Percentiles rank a stretch among this genome's conserved stretches.
Evolutionary conservation across 2,329 filamentous ascomycete genomes (phyloP).

Genomic region (Fusarium sp.): DNA sequence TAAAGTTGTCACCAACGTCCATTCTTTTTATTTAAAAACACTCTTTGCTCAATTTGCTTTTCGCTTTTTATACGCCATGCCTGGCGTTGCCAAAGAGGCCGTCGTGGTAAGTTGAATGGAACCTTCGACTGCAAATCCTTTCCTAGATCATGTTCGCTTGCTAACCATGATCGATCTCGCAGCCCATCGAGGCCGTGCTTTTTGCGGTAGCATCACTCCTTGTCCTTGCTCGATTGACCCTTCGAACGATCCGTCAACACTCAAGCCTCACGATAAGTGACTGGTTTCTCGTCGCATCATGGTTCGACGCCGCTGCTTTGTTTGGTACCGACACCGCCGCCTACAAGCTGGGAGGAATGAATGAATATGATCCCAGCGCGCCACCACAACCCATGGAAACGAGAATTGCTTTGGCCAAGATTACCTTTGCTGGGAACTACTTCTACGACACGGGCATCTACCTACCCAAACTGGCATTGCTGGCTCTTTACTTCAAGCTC

Average conservation of each 20-base stretch:
- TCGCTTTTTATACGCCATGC: not conserved
- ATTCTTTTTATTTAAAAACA: not conserved
- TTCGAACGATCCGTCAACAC: slow-evolving; percentile 44
- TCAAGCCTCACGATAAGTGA: slow-evolving; percentile 47
- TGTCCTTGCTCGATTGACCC: slow-evolving; percentile 38
- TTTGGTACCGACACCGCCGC: slow-evolving; percentile 44
- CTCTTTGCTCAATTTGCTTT: not conserved
- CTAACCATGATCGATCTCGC: slow-evolving; percentile 15
- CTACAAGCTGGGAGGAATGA: slow-evolving; percentile 47
- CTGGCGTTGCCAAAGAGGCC: slow-evolving; percentile 36
- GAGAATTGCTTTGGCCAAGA: slow-evolving; percentile 43
- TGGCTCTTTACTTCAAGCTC: slow-evolving; percentile 47
- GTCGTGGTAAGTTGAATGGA: slow-evolving; percentile 26
- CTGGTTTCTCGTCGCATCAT: slow-evolving; percentile 46
- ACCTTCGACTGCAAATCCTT: not conserved
- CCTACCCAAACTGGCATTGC: slow-evolving; percentile 46
- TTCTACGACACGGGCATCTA: slow-evolving; percentile 50
- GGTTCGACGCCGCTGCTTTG: slow-evolving; percentile 44
- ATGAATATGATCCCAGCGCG: slow-evolving; percentile 39
- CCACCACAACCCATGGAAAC: slow-evolving; percentile 21
- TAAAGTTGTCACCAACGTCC: not conserved
- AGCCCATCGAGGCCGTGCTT: slow-evolving; percentile 48
- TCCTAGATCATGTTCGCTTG: not conserved
- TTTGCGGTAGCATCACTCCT: slow-evolving; percentile 39
- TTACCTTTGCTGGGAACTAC: slow-evolving; percentile 49